Percentiles rank a stretch among this genome's conserved stretches.
Conservation (phyloP, 1,284 basidiomycete species). For the Taiwanofungus camphoratus region DNA sequence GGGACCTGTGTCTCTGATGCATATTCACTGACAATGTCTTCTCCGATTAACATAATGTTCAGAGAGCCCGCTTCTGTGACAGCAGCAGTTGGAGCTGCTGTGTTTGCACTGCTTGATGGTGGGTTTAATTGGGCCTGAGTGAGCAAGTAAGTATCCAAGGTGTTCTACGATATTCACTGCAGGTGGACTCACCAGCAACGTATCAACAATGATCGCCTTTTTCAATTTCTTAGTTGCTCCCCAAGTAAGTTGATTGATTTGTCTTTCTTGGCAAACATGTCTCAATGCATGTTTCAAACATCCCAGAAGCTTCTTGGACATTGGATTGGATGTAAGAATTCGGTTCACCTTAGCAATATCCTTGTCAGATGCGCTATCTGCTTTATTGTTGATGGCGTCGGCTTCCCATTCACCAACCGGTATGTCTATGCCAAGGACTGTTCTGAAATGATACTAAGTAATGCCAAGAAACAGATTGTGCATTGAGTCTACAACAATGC, state of each 20-base stretch:
- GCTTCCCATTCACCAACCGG: no score
- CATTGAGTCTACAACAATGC: conserved; percentile 28
- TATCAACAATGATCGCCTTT: background rate
- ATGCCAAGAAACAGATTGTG: conserved; percentile 26
- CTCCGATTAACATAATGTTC: background rate
- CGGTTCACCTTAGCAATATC: background rate
- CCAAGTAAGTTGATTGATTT: background rate
- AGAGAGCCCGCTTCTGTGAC: background rate
- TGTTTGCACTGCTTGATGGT: background rate
- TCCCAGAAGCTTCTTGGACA: no score
- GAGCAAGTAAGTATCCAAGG: background rate
- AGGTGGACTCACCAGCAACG: background rate
- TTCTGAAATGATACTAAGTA: conserved; percentile 20
- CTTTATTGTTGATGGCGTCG: conserved; percentile 6
- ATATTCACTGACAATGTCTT: background rate
- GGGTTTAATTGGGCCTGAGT: background rate
- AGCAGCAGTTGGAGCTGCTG: background rate
- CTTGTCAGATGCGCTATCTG: conserved; percentile 19
- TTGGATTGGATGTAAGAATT: background rate
- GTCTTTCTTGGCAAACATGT: conserved; percentile 2
- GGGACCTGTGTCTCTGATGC: background rate
- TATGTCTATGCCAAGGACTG: conserved; percentile 14
- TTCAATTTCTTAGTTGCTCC: background rate
- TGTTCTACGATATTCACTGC: background rate
- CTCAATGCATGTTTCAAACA: background rate